Base-by-base conservation (phyloP, 352 stramenopile genomes). In the Globisporangium lucens region DNA sequence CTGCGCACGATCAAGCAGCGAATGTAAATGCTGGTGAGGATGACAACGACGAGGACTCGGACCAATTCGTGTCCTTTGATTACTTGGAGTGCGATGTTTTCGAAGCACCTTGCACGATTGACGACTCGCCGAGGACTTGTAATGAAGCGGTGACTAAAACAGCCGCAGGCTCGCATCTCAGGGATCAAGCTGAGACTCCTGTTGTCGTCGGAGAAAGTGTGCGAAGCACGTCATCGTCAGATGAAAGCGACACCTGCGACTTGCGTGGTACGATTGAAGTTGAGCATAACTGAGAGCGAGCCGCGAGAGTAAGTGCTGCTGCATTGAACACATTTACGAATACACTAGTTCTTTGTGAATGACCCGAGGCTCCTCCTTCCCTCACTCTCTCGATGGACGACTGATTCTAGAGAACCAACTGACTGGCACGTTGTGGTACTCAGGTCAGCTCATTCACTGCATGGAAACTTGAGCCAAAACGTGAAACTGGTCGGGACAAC, bases 51-150 rank as follows among this genome's bases (percentile, higher is more conserved):
- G 64, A 72, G 7, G 59, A 35, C 17, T 70, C 57, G 8, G 75
- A 82, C 55, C 65, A 70, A 9, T 82, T 82, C 59, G 56, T 70
- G 29, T 82, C 75, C 30, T 82, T 82, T 49, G 67, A 74, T 56
- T 82, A 78, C 59, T 61, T 71, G 49, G 66, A 73, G 7, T 79
- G 73, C 56, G 65, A 57, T 12, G 56, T 70, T 5, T 70, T 81
- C 12, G 64, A 65, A 35, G 53, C 51, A 3, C 29, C 13, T 1
- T 68, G 70, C 13, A 49, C 41, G 4, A 27, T 20, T 1, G 27
- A 67, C 15, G 35, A 47, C 46, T 10, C 4, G 29, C n/a, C 27
- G 13, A 8, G 15, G 17, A 27, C 53, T 38, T 36, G 13, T 17
- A 30, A 41, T 4, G 53, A 59, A 29, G 20, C 10, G 17, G 13